These are phyloP conservation scores for Fonsecaea monophora DNA, from an alignment of 2,329 filamentous ascomycete genomes.

Conservation along the genomic window DNA sequence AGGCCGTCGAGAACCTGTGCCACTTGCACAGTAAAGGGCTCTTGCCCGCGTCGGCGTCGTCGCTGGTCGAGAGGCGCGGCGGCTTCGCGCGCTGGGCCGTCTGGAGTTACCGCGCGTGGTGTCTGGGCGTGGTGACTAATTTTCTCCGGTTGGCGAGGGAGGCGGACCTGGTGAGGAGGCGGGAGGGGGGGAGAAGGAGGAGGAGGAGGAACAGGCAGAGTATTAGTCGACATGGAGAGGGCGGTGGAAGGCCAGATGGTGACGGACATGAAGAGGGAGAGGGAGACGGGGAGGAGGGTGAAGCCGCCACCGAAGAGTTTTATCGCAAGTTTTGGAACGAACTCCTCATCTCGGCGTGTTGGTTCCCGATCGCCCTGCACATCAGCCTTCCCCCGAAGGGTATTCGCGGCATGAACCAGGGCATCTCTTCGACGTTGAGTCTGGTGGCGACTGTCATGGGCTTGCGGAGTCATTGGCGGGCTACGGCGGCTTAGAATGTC, in stretches of 20 bases:
- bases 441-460: conserved; percentile 55
- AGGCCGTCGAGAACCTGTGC: conserved; percentile 80
- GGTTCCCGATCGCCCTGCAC: conserved; percentile 81
- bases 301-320: conserved; percentile 1
- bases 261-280: no score
- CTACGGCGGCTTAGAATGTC: conserved; percentile 39
- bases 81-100: conserved; percentile 66
- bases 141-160: conserved; percentile 67
- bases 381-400: conserved; percentile 73
- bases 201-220: conserved; percentile 23
- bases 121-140: conserved; percentile 76
- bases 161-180: conserved; percentile 34
- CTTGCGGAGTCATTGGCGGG: conserved; percentile 53
- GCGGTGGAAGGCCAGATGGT: no score
- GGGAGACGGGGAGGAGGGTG: no score
- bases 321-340: conserved; percentile 42
- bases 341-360: conserved; percentile 49
- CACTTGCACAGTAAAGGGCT: conserved; percentile 78
- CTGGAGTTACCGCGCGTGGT: conserved; percentile 81
- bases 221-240: no score
- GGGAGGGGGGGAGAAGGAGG: conserved; percentile 19
- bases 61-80: conserved; percentile 46
- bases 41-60: conserved; percentile 51
- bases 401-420: conserved; percentile 59
- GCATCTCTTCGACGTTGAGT: conserved; percentile 64